Evolutionary conservation across 345 rosid species (phyloP).

Genomic region (Dovyalis caffra): DNA sequence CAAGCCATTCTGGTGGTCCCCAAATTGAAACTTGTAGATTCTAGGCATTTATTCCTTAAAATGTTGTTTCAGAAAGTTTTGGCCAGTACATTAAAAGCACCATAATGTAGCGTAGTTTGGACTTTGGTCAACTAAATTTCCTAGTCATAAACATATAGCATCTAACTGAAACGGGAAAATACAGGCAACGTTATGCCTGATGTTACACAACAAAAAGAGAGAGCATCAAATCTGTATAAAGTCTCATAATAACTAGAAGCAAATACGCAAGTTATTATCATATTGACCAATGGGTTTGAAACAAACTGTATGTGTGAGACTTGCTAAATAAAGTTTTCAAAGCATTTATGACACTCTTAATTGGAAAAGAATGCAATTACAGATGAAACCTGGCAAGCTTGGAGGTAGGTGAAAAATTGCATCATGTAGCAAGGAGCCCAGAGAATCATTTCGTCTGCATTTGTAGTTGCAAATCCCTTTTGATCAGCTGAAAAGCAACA

Average conservation of each 20-base stretch:
- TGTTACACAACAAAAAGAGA: not conserved
- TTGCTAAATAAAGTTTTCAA: not conserved
- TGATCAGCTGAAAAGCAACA: not conserved
- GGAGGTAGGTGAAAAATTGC: not conserved
- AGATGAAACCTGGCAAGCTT: not conserved
- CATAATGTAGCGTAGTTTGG: not conserved
- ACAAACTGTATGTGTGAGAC: not conserved
- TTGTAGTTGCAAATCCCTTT: constrained; percentile 2
- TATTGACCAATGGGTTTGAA: not conserved
- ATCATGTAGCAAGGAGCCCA: not conserved
- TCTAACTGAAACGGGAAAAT: not conserved
- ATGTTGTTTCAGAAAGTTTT: not conserved
- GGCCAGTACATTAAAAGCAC: not conserved
- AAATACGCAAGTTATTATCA: not conserved
- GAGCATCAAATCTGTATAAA: too few relatives aligned
- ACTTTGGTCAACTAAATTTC: not conserved
- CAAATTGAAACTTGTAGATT: not conserved
- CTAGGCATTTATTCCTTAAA: not conserved
- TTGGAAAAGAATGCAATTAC: not conserved
- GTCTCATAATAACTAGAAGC: not conserved
- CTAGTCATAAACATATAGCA: not conserved
- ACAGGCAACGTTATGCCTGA: not conserved
- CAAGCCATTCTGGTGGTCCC: not conserved
- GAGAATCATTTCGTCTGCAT: not conserved
- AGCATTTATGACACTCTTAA: not conserved